Evolutionary conservation across 2,329 filamentous ascomycete genomes (phyloP), one percentile per base, ranked within the genome.

Genomic region (Chaetoscypha palmicola): DNA sequence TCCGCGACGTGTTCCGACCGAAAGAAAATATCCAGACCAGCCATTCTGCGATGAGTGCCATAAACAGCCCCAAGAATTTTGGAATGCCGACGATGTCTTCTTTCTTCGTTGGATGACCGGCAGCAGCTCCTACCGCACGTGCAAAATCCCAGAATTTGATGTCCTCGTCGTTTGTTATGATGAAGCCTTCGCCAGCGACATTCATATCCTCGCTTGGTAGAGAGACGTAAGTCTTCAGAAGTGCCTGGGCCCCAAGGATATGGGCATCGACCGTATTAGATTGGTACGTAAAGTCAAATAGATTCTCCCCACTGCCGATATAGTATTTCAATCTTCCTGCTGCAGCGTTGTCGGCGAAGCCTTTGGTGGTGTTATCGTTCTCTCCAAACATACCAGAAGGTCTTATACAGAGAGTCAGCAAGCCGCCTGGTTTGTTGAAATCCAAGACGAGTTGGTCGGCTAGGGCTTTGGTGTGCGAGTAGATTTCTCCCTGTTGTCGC

Each of bases 281-380:
- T 34, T 72, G 68, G 51, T 73, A 73, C 28, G 70, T 72, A 49
- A 71, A 74, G 57, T 76, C 72, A 60, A 72, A 74, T 2, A 74
- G 60, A 54, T 76, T 75, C 44, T 68, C 64, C 55, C 74, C 74
- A 16, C 62, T 56, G 41, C 72, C 72, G 37, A 76, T 62, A 49
- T 75, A 71, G 49, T 69, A 68, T 53, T 68, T 71, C 45, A 64
- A 68, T 56, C 72, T 69, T 28, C 70, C 67, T 40, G 64, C 64
- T 53, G 63, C 64, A 54, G 68, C 70, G 1, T 66, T 68, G n/a
- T 45, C 37, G 51, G 58, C 19, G 72, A 73, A 67, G 3, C 43
- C 43, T 19, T 44, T 44, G 2, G 49, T 36, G 8, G 48, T 44
- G 11, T 43, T 38, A 34, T 60, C 59, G 49, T 67, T 67, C 50